Evolutionary conservation across 345 rosid genomes (phyloP), one percentile per base, ranked within the genome.

Genomic region (Clausena lansium): DNA sequence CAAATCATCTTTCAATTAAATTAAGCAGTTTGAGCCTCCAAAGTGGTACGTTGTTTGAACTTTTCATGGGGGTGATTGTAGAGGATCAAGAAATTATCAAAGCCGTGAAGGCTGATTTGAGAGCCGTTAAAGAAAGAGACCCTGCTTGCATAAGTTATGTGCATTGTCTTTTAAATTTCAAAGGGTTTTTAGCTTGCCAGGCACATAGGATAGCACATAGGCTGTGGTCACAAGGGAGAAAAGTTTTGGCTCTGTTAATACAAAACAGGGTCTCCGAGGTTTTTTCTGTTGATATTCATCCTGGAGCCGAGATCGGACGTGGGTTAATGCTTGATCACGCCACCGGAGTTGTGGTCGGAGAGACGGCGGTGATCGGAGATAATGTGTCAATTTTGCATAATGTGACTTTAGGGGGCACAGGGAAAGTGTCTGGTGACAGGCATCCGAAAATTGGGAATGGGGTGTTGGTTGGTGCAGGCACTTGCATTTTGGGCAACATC

Each of bases 391-490:
- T 95, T 69, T 83, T 95, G 68, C 99, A 95, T 22, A 92, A 93
- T 71, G 98, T 95, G 24, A 93, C 99, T 4, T 83, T 93, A 11
- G 99, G 99, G 3, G 99, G 98, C 17, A 95, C 99, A 0, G 99
- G 99, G 36, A 95, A 95, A 84, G 83, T 58, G 73, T 82, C 82
- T 9, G 99, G 99, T 1, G 99, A 93, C 13, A 83, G 99, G 79
- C 99, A 95, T 41, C 98, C 98, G 0, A 95, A 95, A 88, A 93
- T 93, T n/a, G 98, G 98, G 0, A 88, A 95, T 66, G 99, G 99
- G 63, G 99, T 95, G 7, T 77, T 95, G 87, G 92, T 93, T 62
- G 99, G 99, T 66, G 98, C 98, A 0, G 97, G 96, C 82, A 92
- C 95, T 33, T 93, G 99, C 82, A 91, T 95, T 55, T 80, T 95